Evolutionary conservation across 768 basidiomycete species (phyloP).

Genomic region (Amanita phalloides): DNA sequence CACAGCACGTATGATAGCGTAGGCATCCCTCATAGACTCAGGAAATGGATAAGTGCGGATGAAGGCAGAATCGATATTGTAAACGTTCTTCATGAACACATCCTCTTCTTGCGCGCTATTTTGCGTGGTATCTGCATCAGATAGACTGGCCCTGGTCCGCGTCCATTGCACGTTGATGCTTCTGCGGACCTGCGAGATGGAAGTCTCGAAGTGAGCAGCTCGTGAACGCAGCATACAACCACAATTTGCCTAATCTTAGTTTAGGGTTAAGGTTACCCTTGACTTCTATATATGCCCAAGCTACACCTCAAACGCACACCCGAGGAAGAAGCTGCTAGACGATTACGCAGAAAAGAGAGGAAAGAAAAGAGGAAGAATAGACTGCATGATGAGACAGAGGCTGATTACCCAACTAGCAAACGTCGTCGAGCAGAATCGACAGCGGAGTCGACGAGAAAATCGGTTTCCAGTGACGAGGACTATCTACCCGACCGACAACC

Average conservation of each 20-base stretch:
- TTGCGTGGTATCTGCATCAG: background rate
- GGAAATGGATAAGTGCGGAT: constrained; percentile 31
- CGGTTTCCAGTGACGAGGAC: constrained; percentile 39
- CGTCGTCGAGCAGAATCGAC: constrained; percentile 13
- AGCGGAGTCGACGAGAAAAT: constrained; percentile 19
- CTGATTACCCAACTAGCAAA: constrained; percentile 14
- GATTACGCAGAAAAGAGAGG: constrained; percentile 25
- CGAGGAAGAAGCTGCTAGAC: constrained; percentile 41
- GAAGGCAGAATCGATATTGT: constrained; percentile 17
- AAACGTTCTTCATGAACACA: background rate
- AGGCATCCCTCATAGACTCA: constrained; percentile 36
- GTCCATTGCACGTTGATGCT: background rate
- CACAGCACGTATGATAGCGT: constrained; percentile 39
- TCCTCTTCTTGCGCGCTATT: background rate
- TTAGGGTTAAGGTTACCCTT: constrained; percentile 12
- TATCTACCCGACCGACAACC: constrained; percentile 17
- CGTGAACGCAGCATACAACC: constrained; percentile 4
- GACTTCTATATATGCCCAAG: constrained; percentile 29
- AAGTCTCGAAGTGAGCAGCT: background rate
- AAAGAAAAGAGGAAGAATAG: constrained; percentile 23
- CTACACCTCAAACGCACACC: constrained; percentile 55
- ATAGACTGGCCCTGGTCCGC: background rate
- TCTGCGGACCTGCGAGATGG: background rate
- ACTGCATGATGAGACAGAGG: constrained; percentile 7
- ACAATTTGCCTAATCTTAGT: background rate